phyloP scores from a whole-genome alignment of 805 yeast species.

The Clavispora santaluciae region DNA sequence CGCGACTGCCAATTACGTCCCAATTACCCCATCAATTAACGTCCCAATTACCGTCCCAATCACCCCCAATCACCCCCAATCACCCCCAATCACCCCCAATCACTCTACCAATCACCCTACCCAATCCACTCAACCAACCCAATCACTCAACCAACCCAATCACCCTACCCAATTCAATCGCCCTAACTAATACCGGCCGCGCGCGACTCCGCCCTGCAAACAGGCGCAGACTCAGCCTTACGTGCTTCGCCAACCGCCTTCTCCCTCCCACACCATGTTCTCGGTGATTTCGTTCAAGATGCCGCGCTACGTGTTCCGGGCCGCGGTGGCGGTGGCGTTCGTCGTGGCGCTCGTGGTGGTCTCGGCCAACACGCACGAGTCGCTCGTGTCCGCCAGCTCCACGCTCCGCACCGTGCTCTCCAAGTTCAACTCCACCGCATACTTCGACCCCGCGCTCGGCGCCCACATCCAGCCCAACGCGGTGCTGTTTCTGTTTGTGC shows the following conservation, averaged over 20 bases:
- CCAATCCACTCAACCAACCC: too few species aligned
- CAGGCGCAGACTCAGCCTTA: too few species aligned
- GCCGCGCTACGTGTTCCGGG: conserved; percentile 6
- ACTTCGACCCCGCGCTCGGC: not conserved
- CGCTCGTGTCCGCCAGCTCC: not conserved
- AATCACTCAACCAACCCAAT: too few species aligned
- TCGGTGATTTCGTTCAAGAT: conserved; percentile 7
- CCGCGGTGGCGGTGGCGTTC: conserved; percentile 5
- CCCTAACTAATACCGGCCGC: too few species aligned
- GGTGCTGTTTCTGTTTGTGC: conserved; percentile 32
- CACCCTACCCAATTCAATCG: too few species aligned
- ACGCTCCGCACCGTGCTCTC: not conserved
- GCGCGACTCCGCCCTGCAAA: too few species aligned
- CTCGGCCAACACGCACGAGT: not conserved
- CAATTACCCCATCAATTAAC: too few species aligned
- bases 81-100: too few species aligned
- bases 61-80: too few species aligned
- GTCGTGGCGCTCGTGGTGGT: not conserved
- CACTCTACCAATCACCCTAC: too few species aligned
- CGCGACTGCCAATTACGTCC: too few species aligned
- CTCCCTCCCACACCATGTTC: conserved; percentile 3
- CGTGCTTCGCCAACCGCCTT: not conserved
- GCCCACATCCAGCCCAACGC: conserved; percentile 18
- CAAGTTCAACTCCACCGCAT: not conserved
- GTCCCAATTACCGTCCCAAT: too few species aligned